Percentiles rank a stretch among this genome's conserved stretches.
These are phyloP conservation scores for Erysimum cheiri DNA, from an alignment of 441 rosid genomes.

Conservation along the genomic window DNA sequence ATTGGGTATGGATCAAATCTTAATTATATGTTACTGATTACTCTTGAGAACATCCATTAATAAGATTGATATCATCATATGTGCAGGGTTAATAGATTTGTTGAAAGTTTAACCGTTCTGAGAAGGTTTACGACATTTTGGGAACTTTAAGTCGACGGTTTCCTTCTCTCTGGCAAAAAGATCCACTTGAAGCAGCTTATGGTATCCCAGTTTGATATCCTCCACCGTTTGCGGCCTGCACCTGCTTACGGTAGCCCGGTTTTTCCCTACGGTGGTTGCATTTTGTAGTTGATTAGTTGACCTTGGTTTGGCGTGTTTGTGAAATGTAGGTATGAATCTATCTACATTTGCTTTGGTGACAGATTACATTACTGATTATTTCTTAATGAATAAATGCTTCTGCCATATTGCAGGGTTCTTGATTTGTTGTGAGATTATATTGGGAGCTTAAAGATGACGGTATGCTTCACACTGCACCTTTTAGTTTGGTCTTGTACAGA, in stretches of 20 bases:
- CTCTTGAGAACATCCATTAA: neutral
- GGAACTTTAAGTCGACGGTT: neutral
- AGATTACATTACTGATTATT: constrained; percentile 4
- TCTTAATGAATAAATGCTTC: constrained; percentile 5
- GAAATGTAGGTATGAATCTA: constrained; percentile 29
- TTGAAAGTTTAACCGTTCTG: neutral
- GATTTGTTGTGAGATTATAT: constrained; percentile 17
- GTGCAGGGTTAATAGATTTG: constrained; percentile 27
- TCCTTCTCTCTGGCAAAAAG: neutral
- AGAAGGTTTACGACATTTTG: constrained; percentile 11
- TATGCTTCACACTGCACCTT: constrained; percentile 27
- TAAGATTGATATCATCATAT: constrained; percentile 3
- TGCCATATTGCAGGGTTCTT: constrained; percentile 28
- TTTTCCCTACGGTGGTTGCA: constrained; percentile 14
- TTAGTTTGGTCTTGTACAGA: constrained; percentile 35
- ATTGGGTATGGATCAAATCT: constrained; percentile 24
- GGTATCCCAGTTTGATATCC: neutral
- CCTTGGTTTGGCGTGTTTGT: constrained; percentile 20
- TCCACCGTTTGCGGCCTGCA: constrained; percentile 13
- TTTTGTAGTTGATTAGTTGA: constrained; percentile 28
- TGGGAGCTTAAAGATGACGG: constrained; percentile 25
- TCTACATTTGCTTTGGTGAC: constrained; percentile 4
- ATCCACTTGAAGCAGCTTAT: constrained; percentile 14
- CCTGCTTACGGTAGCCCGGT: neutral
- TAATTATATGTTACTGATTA: constrained; percentile 24